Evolutionary conservation across 2,329 filamentous ascomycete species (phyloP).

Genomic region (Ophiostoma novo-ulmi): DNA sequence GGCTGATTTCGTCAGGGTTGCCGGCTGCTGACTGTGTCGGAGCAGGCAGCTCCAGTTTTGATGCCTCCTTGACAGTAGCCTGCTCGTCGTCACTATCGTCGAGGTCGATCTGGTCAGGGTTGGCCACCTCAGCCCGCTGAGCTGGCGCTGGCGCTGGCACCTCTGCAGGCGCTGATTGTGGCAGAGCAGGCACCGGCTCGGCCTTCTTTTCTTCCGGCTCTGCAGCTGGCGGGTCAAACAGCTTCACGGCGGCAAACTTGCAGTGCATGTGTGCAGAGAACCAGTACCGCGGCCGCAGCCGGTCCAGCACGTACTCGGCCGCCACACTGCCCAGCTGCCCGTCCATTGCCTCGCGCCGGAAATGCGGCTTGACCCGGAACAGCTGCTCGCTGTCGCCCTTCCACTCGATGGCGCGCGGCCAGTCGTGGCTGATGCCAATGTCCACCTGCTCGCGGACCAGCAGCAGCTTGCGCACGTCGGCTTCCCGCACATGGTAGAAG

Average conservation of each 20-base stretch:
- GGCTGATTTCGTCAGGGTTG: conserved; percentile 68
- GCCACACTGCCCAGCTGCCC: conserved; percentile 75
- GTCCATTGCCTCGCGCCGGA: conserved; percentile 67
- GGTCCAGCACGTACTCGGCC: conserved; percentile 73
- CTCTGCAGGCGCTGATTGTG: not conserved
- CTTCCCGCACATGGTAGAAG: conserved; percentile 84
- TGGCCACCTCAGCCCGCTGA: conserved; percentile 34
- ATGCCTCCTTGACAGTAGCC: conserved; percentile 25
- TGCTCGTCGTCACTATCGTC: conserved; percentile 54
- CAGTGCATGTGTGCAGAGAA: conserved; percentile 91
- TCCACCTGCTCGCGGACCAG: conserved; percentile 84
- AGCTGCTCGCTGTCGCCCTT: conserved; percentile 64
- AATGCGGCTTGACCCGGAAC: conserved; percentile 68
- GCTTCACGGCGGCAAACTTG: conserved; percentile 70
- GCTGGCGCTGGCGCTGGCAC: not conserved
- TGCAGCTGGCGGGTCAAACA: conserved; percentile 37
- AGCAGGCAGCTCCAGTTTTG: not conserved
- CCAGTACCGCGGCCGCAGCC: conserved; percentile 79
- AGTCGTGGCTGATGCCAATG: conserved; percentile 89
- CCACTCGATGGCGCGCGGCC: conserved; percentile 79
- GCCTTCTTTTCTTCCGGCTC: conserved; percentile 24
- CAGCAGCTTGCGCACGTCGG: conserved; percentile 85
- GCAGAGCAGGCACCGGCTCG: not conserved
- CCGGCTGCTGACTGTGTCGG: not conserved
- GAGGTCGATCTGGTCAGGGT: conserved; percentile 67